Percentiles rank a stretch among this genome's conserved stretches.
Evolutionary conservation across 208 protist species (phyloP).

Genomic region (Acanthamoeba royreba): DNA sequence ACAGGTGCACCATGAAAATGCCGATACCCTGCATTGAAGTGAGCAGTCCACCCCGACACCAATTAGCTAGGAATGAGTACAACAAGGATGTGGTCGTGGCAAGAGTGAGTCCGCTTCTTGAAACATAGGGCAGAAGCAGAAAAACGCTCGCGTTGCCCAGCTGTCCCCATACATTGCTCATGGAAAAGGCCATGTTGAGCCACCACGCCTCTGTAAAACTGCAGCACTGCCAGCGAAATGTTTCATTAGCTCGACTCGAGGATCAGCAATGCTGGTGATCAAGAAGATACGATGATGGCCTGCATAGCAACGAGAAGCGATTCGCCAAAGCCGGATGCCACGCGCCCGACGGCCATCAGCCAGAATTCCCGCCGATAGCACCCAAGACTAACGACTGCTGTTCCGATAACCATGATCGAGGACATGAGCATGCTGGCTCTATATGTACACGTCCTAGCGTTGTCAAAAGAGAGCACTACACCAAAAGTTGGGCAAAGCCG

Average conservation of each 20-base stretch:
- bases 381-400: background rate
- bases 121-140: background rate
- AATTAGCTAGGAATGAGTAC: too few relatives aligned
- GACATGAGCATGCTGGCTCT: constrained; percentile 2
- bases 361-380: background rate
- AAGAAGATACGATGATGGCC: constrained; percentile 33
- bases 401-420: background rate
- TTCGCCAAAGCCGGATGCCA: background rate
- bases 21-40: background rate
- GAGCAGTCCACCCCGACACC: too few relatives aligned
- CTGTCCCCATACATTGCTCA: constrained; percentile 43
- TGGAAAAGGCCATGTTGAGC: constrained; percentile 26
- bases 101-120: background rate
- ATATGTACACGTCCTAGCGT: background rate
- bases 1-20: constrained; percentile 4
- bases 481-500: background rate
- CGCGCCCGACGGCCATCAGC: background rate
- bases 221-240: too few relatives aligned
- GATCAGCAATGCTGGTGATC: too few relatives aligned
- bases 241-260: too few relatives aligned
- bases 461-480: background rate
- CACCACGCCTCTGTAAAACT: constrained; percentile 23
- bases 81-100: background rate
- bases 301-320: constrained; percentile 26
- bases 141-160: constrained; percentile 16